Evolutionary conservation across 2,329 filamentous ascomycete species (phyloP).

Genomic region (Aspergillus fumigatiaffinis): DNA sequence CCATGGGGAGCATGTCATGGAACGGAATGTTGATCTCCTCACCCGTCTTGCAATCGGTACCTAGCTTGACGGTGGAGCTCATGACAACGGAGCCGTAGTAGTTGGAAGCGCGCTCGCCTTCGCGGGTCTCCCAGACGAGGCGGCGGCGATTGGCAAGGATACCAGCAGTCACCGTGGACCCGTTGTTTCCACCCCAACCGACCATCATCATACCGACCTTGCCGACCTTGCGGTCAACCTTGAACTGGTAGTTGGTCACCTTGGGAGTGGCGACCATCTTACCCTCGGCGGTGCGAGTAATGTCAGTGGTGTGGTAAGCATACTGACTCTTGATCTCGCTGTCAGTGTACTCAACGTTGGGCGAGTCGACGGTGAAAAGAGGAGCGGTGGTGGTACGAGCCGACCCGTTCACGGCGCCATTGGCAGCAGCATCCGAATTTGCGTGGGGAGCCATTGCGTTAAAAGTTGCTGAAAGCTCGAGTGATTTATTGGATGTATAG

Average conservation of each 20-base stretch:
- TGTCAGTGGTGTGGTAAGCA: conserved; percentile 89
- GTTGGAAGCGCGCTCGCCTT: conserved; percentile 80
- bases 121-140: conserved; percentile 88
- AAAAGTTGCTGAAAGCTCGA: conserved; percentile 22
- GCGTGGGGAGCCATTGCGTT: conserved; percentile 90
- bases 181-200: conserved; percentile 97
- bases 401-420: conserved; percentile 54
- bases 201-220: conserved; percentile 97
- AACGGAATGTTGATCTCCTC: conserved; percentile 96
- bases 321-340: conserved; percentile 88
- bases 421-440: conserved; percentile 52
- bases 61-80: conserved; percentile 95
- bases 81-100: conserved; percentile 99
- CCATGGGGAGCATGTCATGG: conserved; percentile 90
- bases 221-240: conserved; percentile 88
- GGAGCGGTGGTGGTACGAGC: conserved; percentile 42
- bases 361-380: conserved; percentile 83
- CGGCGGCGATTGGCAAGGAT: conserved; percentile 91
- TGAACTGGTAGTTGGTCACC: conserved; percentile 94
- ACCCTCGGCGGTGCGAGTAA: conserved; percentile 67
- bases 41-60: conserved; percentile 75
- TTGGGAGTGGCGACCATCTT: conserved; percentile 79
- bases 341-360: conserved; percentile 89
- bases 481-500: conserved; percentile 43
- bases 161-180: conserved; percentile 92